Base-by-base conservation (phyloP, 78 protist genomes). In the Dictyostelium firmibasis region DNA sequence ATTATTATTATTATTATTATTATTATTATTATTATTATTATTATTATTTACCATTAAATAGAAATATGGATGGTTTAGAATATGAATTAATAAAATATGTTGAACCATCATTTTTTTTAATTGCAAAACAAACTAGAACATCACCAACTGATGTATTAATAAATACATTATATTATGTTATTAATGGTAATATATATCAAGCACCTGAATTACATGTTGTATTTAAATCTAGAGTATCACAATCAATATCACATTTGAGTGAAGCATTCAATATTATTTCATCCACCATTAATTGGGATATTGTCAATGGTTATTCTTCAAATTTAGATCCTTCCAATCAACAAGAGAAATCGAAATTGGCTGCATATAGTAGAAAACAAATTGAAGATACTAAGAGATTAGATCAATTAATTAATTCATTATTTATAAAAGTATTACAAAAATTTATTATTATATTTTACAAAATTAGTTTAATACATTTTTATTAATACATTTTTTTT, bases 31-130 rank as follows among this genome's bases (percentile, higher is more conserved):
- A n/a, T n/a, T n/a, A n/a, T n/a, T n/a, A n/a, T n/a, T n/a, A n/a
- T n/a, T n/a, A n/a, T n/a, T n/a, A n/a, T n/a, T n/a, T n/a, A n/a
- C n/a, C n/a, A n/a, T n/a, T n/a, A n/a, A n/a, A n/a, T 86, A 87
- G 93, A 41, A 87, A 84, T 20, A 87, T 87, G 93, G 64, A 77
- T 25, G 93, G 93, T 41, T 18, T 87, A 78, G 93, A 87, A 64
- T 87, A 87, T 87, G 86, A 87, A 64, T 16, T 87, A 9, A 38
- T 62, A 16, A 35, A 43, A 23, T 31, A 10, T 62, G 23, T 29
- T 16, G 93, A 87, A 78, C 93, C 85, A 23, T 8, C 47, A 4
- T 78, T 87, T 3, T 87, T 62, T 78, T 6, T 87, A n/a, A 78
- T 87, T n/a, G 85, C 93, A 38, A 87, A 78, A 62, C 93, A 87